Conservation (phyloP, 2,329 filamentous ascomycete genomes). For the Xylaria digitata region DNA sequence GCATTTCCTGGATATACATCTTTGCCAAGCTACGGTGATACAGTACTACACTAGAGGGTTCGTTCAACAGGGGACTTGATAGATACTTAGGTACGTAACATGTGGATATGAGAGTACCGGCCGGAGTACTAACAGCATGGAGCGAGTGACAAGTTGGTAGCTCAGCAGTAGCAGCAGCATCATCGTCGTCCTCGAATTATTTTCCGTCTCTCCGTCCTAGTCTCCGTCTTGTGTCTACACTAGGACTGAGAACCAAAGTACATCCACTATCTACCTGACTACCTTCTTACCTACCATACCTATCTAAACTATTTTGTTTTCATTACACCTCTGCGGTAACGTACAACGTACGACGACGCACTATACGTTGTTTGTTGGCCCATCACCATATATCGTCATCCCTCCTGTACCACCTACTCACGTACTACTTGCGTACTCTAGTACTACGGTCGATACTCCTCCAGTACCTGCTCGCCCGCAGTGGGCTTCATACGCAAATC, state of each 20-base stretch:
- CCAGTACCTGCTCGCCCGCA: slow-evolving; percentile 17
- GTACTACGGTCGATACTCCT: slow-evolving; percentile 11
- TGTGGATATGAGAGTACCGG: slow-evolving; percentile 12
- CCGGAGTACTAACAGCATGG: slow-evolving; percentile 15
- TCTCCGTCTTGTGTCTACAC: slow-evolving; percentile 20
- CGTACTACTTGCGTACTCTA: slow-evolving; percentile 17
- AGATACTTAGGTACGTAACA: slow-evolving; percentile 29
- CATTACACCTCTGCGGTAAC: slow-evolving; percentile 16
- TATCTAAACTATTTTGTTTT: slow-evolving; percentile 6
- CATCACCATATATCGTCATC: slow-evolving; percentile 15
- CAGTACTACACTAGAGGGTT: slow-evolving; percentile 13
- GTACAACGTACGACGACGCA: slow-evolving; percentile 31
- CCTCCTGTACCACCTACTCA: background rate
- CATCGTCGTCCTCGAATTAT: slow-evolving; percentile 27
- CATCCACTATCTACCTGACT: slow-evolving; percentile 11
- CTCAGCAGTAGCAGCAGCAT: slow-evolving; percentile 3
- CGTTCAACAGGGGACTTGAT: slow-evolving; percentile 31
- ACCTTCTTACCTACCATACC: slow-evolving; percentile 9
- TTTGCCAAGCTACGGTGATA: slow-evolving; percentile 16
- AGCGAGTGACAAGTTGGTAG: slow-evolving; percentile 25
- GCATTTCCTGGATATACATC: slow-evolving; percentile 13
- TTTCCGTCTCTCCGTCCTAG: slow-evolving; percentile 17
- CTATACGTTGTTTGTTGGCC: slow-evolving; percentile 26
- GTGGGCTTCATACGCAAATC: slow-evolving; percentile 36
- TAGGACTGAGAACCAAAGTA: slow-evolving; percentile 29